Evolutionary conservation across 2,329 filamentous ascomycete genomes (phyloP).

Genomic region (Hirsutella rhossiliensis): DNA sequence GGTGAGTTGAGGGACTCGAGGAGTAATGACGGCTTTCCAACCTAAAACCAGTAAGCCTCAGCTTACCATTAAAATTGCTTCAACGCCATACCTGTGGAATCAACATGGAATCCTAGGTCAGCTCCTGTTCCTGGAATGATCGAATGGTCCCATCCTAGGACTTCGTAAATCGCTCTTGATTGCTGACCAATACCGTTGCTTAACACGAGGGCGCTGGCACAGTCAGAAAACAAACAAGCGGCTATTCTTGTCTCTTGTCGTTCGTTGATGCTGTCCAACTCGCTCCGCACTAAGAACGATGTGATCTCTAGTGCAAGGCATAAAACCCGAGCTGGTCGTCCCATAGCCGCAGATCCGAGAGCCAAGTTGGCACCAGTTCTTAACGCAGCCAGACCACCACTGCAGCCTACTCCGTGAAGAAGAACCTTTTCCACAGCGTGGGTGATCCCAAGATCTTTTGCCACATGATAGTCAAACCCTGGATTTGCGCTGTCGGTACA

Average conservation of each 20-base stretch:
- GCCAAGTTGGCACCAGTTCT: conserved; percentile 56
- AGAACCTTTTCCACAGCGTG: conserved; percentile 50
- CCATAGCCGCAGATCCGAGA: conserved; percentile 45
- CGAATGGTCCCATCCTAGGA: conserved; percentile 54
- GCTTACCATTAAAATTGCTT: too few relatives aligned
- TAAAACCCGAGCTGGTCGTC: conserved; percentile 48
- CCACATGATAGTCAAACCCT: conserved; percentile 54
- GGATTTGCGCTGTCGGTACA: conserved; percentile 61
- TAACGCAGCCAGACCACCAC: conserved; percentile 48
- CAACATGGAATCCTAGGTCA: conserved; percentile 54
- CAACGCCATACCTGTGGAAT: conserved; percentile 42
- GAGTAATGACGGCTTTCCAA: too few relatives aligned
- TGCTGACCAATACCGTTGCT: conserved; percentile 46
- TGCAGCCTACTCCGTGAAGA: conserved; percentile 54
- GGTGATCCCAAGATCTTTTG: conserved; percentile 44
- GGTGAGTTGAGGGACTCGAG: too few relatives aligned
- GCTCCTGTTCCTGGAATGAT: conserved; percentile 48
- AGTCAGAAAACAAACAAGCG: conserved; percentile 56
- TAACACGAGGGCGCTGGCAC: conserved; percentile 51
- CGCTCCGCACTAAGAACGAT: conserved; percentile 49
- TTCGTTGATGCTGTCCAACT: conserved; percentile 50
- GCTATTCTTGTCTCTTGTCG: conserved; percentile 52
- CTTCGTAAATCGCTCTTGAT: conserved; percentile 38
- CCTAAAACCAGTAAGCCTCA: too few relatives aligned
- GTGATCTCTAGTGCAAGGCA: conserved; percentile 53